Evolutionary conservation across 345 rosid species (phyloP).

Genomic region (Eucalyptus leucophloia): DNA sequence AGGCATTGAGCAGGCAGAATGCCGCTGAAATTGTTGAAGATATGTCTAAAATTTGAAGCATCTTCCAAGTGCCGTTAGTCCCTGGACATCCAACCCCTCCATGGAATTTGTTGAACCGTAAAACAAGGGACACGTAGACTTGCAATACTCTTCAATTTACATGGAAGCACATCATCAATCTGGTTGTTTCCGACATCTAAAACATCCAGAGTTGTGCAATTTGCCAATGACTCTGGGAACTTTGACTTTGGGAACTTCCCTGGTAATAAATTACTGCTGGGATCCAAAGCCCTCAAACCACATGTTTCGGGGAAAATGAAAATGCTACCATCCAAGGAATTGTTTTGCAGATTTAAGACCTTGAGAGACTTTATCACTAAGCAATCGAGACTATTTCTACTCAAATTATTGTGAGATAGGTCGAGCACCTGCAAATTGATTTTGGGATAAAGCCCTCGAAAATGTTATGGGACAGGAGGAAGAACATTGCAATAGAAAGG

Average conservation of each 20-base stretch:
- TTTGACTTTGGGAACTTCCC: conserved; percentile 19
- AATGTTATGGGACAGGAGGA: not conserved
- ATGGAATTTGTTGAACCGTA: conserved; percentile 8
- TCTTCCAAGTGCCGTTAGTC: not conserved
- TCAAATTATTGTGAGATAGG: not conserved
- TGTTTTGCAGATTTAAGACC: not conserved
- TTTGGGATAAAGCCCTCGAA: not conserved
- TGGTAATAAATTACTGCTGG: conserved; percentile 8
- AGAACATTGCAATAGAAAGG: not conserved
- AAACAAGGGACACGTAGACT: conserved; percentile 15
- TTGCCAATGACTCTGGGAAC: conserved; percentile 11
- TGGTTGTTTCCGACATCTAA: conserved; percentile 22
- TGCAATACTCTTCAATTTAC: conserved; percentile 2
- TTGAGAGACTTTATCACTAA: not conserved
- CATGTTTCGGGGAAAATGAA: not conserved
- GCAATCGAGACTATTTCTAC: not conserved
- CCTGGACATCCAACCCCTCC: conserved; percentile 13
- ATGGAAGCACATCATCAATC: conserved; percentile 17
- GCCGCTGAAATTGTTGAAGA: conserved; percentile 16
- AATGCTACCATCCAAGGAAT: not conserved
- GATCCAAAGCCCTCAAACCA: conserved; percentile 10
- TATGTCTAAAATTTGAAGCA: conserved; percentile 35
- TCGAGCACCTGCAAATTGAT: conserved; percentile 1
- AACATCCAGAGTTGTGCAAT: conserved; percentile 13
- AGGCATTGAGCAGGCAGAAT: not conserved